Evolutionary conservation across 1,139 yeast species (phyloP).

Genomic region (Sugiyamaella novakii): DNA sequence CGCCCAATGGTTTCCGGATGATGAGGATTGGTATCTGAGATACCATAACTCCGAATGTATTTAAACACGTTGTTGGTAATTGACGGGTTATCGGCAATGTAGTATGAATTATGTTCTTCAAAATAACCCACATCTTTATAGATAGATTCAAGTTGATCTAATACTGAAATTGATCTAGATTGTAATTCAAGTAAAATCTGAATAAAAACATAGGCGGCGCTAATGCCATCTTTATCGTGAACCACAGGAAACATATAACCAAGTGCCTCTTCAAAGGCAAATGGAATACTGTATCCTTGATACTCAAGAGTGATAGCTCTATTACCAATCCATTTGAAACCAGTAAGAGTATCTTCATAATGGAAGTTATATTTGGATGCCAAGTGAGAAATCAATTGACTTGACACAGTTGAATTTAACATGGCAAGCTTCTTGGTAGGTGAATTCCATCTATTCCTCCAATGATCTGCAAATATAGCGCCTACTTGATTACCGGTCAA

Average conservation of each 20-base stretch:
- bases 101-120: slow-evolving; percentile 87
- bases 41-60: slow-evolving; percentile 44
- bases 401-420: slow-evolving; percentile 88
- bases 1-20: slow-evolving; percentile 54
- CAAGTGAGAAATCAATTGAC: slow-evolving; percentile 75
- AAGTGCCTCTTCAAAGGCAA: slow-evolving; percentile 93
- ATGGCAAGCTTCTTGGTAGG: slow-evolving; percentile 51
- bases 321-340: slow-evolving; percentile 98
- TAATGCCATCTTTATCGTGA: slow-evolving; percentile 90
- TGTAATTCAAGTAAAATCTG: slow-evolving; percentile 56
- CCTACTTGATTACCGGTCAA: slow-evolving; percentile 93
- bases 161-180: slow-evolving; percentile 40
- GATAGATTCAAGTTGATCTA: slow-evolving; percentile 58
- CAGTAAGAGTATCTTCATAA: slow-evolving; percentile 83
- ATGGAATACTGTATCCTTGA: slow-evolving; percentile 71
- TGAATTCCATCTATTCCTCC: slow-evolving; percentile 47
- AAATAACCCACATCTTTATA: slow-evolving; percentile 72
- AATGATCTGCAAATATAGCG: slow-evolving; percentile 70
- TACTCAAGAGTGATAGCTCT: slow-evolving; percentile 71
- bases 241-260: slow-evolving; percentile 90
- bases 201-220: slow-evolving; percentile 78
- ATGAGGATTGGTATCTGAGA: slow-evolving; percentile 5
- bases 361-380: slow-evolving; percentile 64
- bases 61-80: slow-evolving; percentile 57
- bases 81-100: slow-evolving; percentile 58